Base-by-base conservation (phyloP, 148 eudicot genomes). In the Euryodendron excelsum region DNA sequence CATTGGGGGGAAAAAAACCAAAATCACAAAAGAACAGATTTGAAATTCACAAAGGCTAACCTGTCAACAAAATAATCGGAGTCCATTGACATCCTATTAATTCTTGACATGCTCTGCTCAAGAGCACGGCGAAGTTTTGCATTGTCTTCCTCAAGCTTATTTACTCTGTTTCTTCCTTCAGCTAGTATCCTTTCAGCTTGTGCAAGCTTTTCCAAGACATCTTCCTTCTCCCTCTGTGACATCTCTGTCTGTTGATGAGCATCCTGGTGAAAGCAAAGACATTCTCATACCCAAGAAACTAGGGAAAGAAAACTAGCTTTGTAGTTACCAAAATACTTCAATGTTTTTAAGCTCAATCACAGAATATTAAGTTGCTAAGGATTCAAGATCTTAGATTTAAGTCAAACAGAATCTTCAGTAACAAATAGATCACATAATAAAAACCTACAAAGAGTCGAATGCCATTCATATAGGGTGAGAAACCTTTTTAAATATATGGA, bases 91-190 rank as follows among this genome's bases (percentile, higher is more conserved):
- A 93, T 96, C 81, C 99, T 91, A 80, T 93, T 96, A 77, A 96
- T 89, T 78, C 98, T 89, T 27, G 98, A 90, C 99, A 96, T 96
- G 90, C 98, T 96, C 81, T 93, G 99, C 86, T 96, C 99, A 34
- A 96, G 90, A 66, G 98, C 99, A 70, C 97, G 93, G 8, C 97
- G 98, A 44, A 96, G 78, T 82, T 96, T 96, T 66, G 82, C 86
- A 83, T 96, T 96, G 86, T 93, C 99, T 70, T 93, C 98, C 87
- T 91, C 97, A 58, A 96, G 78, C 86, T 96, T 96, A 84, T 86
- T 87, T 64, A 92, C 93, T 65, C 98, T 85, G 83, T 61, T 86
- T 87, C 89, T 96, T 77, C 88, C 90, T 63, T 91, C 98, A 18
- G 79, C 78, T 63, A 87, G 75, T 71, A 63, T 39, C 73, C 86